Evolutionary conservation across 1,139 yeast genomes (phyloP).

Genomic region (Taphrina communis): DNA sequence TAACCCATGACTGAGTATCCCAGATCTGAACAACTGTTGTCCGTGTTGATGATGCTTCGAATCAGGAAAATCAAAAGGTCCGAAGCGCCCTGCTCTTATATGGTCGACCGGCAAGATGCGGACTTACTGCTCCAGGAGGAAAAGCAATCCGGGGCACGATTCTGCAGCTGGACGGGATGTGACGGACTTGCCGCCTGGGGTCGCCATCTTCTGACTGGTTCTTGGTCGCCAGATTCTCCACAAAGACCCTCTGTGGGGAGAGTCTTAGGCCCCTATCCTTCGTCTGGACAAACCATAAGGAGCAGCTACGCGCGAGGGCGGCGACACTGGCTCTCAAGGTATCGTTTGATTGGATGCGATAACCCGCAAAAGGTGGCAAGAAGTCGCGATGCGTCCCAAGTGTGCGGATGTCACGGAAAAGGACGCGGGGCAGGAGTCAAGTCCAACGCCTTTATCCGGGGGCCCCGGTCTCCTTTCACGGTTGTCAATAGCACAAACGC

Average conservation of each 20-base stretch:
- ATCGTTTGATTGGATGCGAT: no score
- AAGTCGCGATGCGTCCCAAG: neutral
- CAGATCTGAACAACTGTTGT: no score
- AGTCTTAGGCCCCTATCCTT: neutral
- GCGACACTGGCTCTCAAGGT: neutral
- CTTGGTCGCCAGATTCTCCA: slow-evolving; percentile 1
- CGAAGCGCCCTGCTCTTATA: neutral
- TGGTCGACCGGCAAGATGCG: neutral
- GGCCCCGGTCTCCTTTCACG: neutral
- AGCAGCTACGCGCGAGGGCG: neutral
- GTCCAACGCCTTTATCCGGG: neutral
- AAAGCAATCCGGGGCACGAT: neutral
- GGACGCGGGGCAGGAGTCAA: neutral
- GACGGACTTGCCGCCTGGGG: neutral
- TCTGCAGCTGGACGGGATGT: neutral
- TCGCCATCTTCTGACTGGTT: no score
- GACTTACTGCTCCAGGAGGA: no score
- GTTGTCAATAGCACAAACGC: no score
- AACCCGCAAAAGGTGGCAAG: no score
- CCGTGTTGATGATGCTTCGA: no score
- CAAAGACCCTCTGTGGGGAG: neutral
- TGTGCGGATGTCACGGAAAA: slow-evolving; percentile 6
- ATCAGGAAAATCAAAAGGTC: no score
- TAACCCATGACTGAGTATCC: slow-evolving; percentile 11
- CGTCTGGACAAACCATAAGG: neutral